Evolutionary conservation across 2,329 filamentous ascomycete species (phyloP).

Genomic region (Mycosphaerelloides madeirae): DNA sequence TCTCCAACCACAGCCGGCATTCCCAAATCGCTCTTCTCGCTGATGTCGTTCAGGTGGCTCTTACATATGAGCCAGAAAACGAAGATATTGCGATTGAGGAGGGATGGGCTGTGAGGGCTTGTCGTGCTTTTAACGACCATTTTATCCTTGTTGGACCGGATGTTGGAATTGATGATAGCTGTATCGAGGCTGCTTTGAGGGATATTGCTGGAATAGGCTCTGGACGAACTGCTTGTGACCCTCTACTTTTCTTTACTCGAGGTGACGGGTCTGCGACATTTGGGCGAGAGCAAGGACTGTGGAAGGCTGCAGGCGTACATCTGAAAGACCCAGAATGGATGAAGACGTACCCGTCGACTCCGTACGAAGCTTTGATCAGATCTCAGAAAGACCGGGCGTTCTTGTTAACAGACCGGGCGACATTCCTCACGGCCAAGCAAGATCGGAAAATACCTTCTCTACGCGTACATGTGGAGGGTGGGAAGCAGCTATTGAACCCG

Average conservation of each 20-base stretch:
- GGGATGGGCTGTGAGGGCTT: conserved; percentile 17
- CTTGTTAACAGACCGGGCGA: conserved; percentile 21
- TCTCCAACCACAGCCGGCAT: conserved; percentile 22
- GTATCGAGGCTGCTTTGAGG: not conserved
- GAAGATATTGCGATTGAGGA: conserved; percentile 18
- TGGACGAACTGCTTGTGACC: not conserved
- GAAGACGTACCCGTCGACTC: conserved; percentile 11
- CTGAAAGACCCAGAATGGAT: conserved; percentile 8
- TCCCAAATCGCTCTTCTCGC: conserved; percentile 22
- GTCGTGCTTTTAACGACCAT: conserved; percentile 23
- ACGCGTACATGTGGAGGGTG: conserved; percentile 17
- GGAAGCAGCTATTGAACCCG: conserved; percentile 18
- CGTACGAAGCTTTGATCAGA: conserved; percentile 19
- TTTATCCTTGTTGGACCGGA: conserved; percentile 22
- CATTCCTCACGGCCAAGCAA: conserved; percentile 21
- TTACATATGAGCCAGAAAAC: conserved; percentile 25
- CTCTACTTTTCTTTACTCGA: conserved; percentile 5
- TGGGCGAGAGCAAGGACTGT: conserved; percentile 18
- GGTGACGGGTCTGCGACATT: conserved; percentile 24
- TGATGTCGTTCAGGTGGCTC: conserved; percentile 20
- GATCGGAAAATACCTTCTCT: conserved; percentile 12
- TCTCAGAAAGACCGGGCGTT: conserved; percentile 19
- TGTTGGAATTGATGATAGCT: not conserved
- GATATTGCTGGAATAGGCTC: not conserved
- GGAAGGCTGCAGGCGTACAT: conserved; percentile 10